Evolutionary conservation across 2,329 filamentous ascomycete species (phyloP).

Genomic region (Didymella segeticola): DNA sequence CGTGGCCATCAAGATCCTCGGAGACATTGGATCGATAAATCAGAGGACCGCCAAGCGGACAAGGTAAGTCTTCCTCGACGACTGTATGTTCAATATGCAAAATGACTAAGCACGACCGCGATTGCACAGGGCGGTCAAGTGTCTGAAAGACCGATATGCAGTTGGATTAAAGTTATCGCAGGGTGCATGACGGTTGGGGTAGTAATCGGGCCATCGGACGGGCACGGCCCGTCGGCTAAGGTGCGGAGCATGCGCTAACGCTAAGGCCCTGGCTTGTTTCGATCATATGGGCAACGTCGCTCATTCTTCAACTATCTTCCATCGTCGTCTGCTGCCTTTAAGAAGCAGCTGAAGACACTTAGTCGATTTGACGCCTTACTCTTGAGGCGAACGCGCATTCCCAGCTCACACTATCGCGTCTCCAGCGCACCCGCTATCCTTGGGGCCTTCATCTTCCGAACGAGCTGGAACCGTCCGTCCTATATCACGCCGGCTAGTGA

Average conservation of each 20-base stretch:
- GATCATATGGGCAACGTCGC: conserved; percentile 6
- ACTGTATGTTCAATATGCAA: no score
- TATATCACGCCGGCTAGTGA: conserved; percentile 28
- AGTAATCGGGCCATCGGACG: conserved; percentile 14
- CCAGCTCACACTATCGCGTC: conserved; percentile 1
- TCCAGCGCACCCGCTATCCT: conserved; percentile 12
- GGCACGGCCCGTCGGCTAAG: conserved; percentile 15
- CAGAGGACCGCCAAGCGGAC: no score
- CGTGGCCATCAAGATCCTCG: no score
- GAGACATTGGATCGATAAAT: no score
- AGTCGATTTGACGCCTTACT: neutral
- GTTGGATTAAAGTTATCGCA: conserved; percentile 16
- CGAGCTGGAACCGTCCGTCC: conserved; percentile 23
- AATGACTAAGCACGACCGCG: neutral
- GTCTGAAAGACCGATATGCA: conserved; percentile 8
- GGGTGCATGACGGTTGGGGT: conserved; percentile 11
- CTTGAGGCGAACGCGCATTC: neutral
- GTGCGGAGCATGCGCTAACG: conserved; percentile 8
- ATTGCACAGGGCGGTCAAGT: neutral
- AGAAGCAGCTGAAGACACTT: neutral
- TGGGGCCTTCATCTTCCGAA: conserved; percentile 16
- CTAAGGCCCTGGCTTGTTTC: conserved; percentile 1
- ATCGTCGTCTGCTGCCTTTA: no score
- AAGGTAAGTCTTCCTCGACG: no score
- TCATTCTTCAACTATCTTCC: neutral